Base-by-base conservation (phyloP, 805 yeast genomes). In the Spathaspora sp. region DNA sequence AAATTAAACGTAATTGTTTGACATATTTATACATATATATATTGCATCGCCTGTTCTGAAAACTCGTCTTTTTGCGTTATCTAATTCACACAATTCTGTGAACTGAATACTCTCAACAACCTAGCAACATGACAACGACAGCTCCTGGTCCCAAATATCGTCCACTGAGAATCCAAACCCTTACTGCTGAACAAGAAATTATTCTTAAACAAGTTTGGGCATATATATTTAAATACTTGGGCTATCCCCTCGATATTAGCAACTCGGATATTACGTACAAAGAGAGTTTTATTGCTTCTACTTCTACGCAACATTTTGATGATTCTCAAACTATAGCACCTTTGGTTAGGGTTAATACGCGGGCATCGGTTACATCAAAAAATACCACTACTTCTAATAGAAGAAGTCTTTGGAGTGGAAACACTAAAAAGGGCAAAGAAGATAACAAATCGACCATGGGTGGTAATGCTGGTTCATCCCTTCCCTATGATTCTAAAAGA, bases 181-280 rank as follows among this genome's bases (percentile, higher is more conserved):
- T 74, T 38, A 62, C 60, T 42, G 66, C 68, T 1, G 86, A 85
- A 20, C 83, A 87, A 64, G 92, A 87, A 60, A 60, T 77, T 48
- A 75, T 77, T 17, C 68, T 87, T 61, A 88, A 88, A 65, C 89
- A 86, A 60, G 76, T 79, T 4, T 88, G 92, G 91, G 83, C 86
- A 47, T 77, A 82, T 59, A 60, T 83, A 46, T 70, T 87, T 56
- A 81, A 80, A 57, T 79, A 73, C 52, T 76, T 85, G 76, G 90
- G 89, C 4, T 73, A 78, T 59, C 63, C 57, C 0, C 54, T 79
- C 17, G 58, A 59, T 42, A 59, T 74, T 38, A 55, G 64, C 6
- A 49, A 48, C 14, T 64, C 60, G 9, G 77, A 72, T 48, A 48
- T 73, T 31, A 52, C 55, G 23, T 65, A 56, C 51, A 58, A 60